These are phyloP conservation scores for Albatrellus sp. DNA, from an alignment of 1,284 basidiomycete species.

Conservation along the genomic window DNA sequence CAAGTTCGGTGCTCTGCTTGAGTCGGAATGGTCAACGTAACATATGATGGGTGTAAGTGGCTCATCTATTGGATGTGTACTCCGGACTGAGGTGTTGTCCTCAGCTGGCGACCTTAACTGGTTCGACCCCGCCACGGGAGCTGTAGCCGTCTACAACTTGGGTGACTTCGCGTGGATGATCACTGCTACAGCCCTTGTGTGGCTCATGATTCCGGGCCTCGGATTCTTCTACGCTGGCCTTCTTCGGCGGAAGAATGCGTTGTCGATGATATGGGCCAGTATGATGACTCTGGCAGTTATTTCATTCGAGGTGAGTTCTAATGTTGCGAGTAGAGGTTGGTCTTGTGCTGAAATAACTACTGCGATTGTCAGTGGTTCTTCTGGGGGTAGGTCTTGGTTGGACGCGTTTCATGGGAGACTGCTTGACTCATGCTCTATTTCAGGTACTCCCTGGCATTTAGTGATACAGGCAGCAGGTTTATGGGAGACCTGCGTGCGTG, in stretches of 20 bases:
- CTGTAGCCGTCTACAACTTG: constrained; percentile 42
- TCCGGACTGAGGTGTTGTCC: constrained; percentile 1
- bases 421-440: neutral
- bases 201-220: constrained; percentile 88
- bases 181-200: constrained; percentile 64
- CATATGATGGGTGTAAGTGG: constrained; percentile 35
- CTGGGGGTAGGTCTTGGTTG: constrained; percentile 23
- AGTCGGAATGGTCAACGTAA: constrained; percentile 36
- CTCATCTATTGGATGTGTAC: neutral
- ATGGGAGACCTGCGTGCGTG: constrained; percentile 26
- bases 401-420: neutral
- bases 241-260: constrained; percentile 77
- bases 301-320: constrained; percentile 27
- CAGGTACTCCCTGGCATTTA: constrained; percentile 32
- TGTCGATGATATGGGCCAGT: constrained; percentile 84
- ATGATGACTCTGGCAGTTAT: constrained; percentile 60
- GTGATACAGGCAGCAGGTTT: constrained; percentile 30
- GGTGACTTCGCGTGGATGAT: constrained; percentile 79
- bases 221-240: constrained; percentile 88
- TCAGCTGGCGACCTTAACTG: constrained; percentile 19
- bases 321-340: constrained; percentile 2
- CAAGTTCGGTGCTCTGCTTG: too few relatives aligned
- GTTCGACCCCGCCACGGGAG: constrained; percentile 27
- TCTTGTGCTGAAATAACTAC: neutral
- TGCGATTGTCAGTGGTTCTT: constrained; percentile 28